Percentiles rank a stretch among this genome's conserved stretches.
These are phyloP conservation scores for Beauveria caledonica DNA, from an alignment of 2,329 filamentous ascomycete species.

Conservation along the genomic window DNA sequence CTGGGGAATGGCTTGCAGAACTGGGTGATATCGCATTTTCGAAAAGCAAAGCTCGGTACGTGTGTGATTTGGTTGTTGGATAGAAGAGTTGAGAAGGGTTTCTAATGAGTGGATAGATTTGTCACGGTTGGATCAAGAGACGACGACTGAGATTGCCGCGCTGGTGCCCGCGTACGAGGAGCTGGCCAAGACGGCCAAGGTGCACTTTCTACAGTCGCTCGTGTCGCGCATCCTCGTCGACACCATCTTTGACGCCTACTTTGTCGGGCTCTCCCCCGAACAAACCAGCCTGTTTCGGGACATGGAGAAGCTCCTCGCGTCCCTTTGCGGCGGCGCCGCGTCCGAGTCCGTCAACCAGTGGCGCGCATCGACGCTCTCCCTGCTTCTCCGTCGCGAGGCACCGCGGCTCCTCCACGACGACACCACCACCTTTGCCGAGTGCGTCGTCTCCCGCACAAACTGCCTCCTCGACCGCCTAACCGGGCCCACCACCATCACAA, in stretches of 20 bases:
- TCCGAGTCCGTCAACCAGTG: constrained; percentile 52
- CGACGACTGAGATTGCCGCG: constrained; percentile 33
- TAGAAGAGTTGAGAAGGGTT: not conserved
- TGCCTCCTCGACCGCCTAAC: constrained; percentile 42
- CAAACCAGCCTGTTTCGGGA: constrained; percentile 42
- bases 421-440: constrained; percentile 34
- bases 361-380: constrained; percentile 55
- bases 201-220: constrained; percentile 55
- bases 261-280: constrained; percentile 52
- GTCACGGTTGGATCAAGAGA: constrained; percentile 31
- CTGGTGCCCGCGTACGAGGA: constrained; percentile 52
- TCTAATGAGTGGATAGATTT: constrained; percentile 30
- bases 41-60: constrained; percentile 49
- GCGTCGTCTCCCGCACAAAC: constrained; percentile 39
- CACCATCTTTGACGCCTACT: constrained; percentile 53
- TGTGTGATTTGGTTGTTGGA: not conserved
- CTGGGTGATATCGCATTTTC: constrained; percentile 64
- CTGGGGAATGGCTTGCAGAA: constrained; percentile 63
- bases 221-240: constrained; percentile 53
- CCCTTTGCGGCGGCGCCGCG: constrained; percentile 30
- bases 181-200: constrained; percentile 45
- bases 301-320: constrained; percentile 37
- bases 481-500: constrained; percentile 15
- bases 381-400: constrained; percentile 49
- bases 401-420: constrained; percentile 36